A percentile compares a stretch with the other conserved stretches of the same genome.
phyloP scores from a whole-genome alignment of 202 grass and related monocot genomes.

The Carex sylvatica region DNA sequence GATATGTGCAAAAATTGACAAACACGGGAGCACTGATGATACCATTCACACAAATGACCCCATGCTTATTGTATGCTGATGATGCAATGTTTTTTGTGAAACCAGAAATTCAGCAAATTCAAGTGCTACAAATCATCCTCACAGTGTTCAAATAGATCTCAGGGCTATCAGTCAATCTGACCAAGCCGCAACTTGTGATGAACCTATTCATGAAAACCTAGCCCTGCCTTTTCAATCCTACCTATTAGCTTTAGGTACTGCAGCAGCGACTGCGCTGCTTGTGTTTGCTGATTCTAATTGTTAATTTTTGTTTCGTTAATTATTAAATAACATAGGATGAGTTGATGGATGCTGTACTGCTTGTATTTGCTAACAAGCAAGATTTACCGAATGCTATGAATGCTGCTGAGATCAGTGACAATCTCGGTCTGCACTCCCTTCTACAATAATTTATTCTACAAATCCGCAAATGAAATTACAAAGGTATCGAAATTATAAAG shows the following conservation, averaged over 20 bases:
- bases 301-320: background rate
- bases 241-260: conserved; percentile 2
- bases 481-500: too few relatives aligned
- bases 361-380: conserved; percentile 84
- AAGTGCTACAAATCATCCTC: too few relatives aligned
- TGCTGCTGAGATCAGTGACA: conserved; percentile 72
- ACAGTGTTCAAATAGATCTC: too few relatives aligned
- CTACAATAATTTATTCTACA: too few relatives aligned
- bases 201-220: background rate
- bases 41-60: too few relatives aligned
- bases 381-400: conserved; percentile 87
- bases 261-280: background rate
- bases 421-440: conserved; percentile 67
- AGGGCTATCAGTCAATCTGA: too few relatives aligned
- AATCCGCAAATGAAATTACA: too few relatives aligned
- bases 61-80: too few relatives aligned
- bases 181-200: background rate
- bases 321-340: conserved; percentile 53
- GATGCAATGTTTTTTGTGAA: too few relatives aligned
- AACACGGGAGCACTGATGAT: too few relatives aligned
- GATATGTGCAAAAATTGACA: too few relatives aligned
- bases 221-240: background rate
- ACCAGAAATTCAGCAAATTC: too few relatives aligned
- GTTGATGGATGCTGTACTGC: conserved; percentile 63
- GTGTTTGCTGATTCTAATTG: conserved; percentile 10